A percentile compares a stretch with the other conserved stretches of the same genome.
Evolutionary conservation across 768 basidiomycete genomes (phyloP).

Genomic region (Leccinum imitatum): DNA sequence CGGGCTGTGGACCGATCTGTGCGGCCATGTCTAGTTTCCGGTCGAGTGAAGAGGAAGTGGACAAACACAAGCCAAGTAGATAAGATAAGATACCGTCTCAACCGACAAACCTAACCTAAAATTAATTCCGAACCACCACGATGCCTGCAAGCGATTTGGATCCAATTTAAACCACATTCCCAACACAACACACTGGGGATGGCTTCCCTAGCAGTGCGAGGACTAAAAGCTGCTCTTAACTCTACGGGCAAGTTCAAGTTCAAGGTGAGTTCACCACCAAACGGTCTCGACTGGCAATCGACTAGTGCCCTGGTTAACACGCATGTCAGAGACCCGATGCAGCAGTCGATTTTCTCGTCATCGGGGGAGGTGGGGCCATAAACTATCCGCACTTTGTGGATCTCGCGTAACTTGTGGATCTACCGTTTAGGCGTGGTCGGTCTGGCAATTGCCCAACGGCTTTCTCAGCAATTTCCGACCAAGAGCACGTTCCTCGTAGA

Average conservation of each 20-base stretch:
- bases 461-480: slow-evolving; percentile 60
- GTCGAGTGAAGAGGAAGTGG: background rate
- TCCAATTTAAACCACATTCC: background rate
- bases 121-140: background rate
- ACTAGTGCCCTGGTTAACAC: slow-evolving; percentile 1
- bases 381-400: background rate
- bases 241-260: slow-evolving; percentile 55
- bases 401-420: background rate
- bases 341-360: slow-evolving; percentile 77
- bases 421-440: slow-evolving; percentile 70
- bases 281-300: background rate
- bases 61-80: background rate
- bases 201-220: slow-evolving; percentile 40
- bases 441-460: slow-evolving; percentile 76
- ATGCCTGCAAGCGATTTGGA: background rate
- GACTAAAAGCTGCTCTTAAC: slow-evolving; percentile 62
- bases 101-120: background rate
- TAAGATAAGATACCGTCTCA: slow-evolving; percentile 24
- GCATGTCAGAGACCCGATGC: slow-evolving; percentile 57
- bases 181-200: slow-evolving; percentile 11
- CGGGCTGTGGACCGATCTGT: slow-evolving; percentile 27
- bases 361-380: slow-evolving; percentile 71
- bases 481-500: slow-evolving; percentile 83
- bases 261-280: slow-evolving; percentile 44
- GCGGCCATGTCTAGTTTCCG: slow-evolving; percentile 17